Evolutionary conservation across 176 grass and related monocot species (phyloP).

Genomic region (Rhipidocladum racemiflorum): DNA sequence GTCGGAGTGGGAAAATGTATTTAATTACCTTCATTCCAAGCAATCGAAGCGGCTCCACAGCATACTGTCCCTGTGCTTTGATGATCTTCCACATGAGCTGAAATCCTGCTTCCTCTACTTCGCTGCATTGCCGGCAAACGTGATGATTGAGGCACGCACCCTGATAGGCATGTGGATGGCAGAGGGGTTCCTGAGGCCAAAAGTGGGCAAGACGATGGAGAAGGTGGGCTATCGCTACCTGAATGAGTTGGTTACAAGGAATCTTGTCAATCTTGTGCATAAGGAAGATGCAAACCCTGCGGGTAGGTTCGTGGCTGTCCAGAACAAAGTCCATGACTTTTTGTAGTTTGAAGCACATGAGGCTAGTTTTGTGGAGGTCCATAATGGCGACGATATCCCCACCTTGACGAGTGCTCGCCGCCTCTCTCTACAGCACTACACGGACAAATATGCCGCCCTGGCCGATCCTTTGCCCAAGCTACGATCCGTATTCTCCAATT

Average conservation of each 20-base stretch:
- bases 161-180: conserved; percentile 40
- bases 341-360: conserved; percentile 36
- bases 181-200: conserved; percentile 29
- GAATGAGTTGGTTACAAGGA: conserved; percentile 20
- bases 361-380: conserved; percentile 33
- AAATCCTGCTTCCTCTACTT: conserved; percentile 47
- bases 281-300: background rate
- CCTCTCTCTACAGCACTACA: conserved; percentile 23
- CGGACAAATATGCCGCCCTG: conserved; percentile 16
- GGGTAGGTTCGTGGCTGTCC: background rate
- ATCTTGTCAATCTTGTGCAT: conserved; percentile 16
- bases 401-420: conserved; percentile 19
- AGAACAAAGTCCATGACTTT: conserved; percentile 35
- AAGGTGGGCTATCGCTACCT: conserved; percentile 31
- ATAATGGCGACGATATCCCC: background rate
- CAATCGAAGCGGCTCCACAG: background rate
- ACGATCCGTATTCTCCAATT: conserved; percentile 36
- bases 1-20: conserved; percentile 13
- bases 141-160: background rate
- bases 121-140: conserved; percentile 22
- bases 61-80: conserved; percentile 26
- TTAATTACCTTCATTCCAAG: background rate
- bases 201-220: conserved; percentile 22
- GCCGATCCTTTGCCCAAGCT: conserved; percentile 25
- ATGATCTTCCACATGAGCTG: conserved; percentile 40